Evolutionary conservation across 768 basidiomycete genomes (phyloP).

Genomic region (Leccinellum rugosiceps): DNA sequence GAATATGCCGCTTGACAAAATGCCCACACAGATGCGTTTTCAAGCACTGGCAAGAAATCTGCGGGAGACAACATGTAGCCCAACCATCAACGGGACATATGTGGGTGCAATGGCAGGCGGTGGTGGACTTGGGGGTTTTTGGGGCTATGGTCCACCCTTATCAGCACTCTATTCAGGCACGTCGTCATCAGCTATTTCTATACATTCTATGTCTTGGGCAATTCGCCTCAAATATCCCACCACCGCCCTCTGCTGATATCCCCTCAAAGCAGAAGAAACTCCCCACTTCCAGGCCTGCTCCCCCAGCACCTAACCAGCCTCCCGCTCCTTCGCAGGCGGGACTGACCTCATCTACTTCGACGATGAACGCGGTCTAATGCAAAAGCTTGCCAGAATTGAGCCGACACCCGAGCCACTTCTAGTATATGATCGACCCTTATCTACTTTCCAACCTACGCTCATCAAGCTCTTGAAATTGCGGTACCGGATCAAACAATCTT

Average conservation of each 20-base stretch:
- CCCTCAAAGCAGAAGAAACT: slow-evolving; percentile 64
- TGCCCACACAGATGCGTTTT: slow-evolving; percentile 42
- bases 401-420: slow-evolving; percentile 56
- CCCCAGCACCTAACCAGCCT: slow-evolving; percentile 38
- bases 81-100: slow-evolving; percentile 14
- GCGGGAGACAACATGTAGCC: slow-evolving; percentile 27
- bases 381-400: slow-evolving; percentile 88
- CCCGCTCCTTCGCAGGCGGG: slow-evolving; percentile 39
- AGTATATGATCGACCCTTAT: slow-evolving; percentile 43
- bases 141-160: slow-evolving; percentile 28
- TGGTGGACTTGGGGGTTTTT: slow-evolving; percentile 23
- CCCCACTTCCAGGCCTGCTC: slow-evolving; percentile 40
- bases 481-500: slow-evolving; percentile 77
- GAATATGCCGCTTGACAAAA: slow-evolving; percentile 21
- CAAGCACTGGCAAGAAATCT: slow-evolving; percentile 38
- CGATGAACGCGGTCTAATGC: slow-evolving; percentile 72
- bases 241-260: slow-evolving; percentile 47
- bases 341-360: slow-evolving; percentile 45
- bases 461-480: slow-evolving; percentile 29
- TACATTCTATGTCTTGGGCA: slow-evolving; percentile 41
- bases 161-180: slow-evolving; percentile 44
- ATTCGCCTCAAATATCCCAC: slow-evolving; percentile 46
- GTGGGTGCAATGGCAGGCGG: slow-evolving; percentile 13
- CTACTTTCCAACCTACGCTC: slow-evolving; percentile 1
- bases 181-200: slow-evolving; percentile 43